A percentile compares a stretch with the other conserved stretches of the same genome.
These are phyloP conservation scores for Candida rishiriensis DNA, from an alignment of 805 yeast species.

Conservation along the genomic window DNA sequence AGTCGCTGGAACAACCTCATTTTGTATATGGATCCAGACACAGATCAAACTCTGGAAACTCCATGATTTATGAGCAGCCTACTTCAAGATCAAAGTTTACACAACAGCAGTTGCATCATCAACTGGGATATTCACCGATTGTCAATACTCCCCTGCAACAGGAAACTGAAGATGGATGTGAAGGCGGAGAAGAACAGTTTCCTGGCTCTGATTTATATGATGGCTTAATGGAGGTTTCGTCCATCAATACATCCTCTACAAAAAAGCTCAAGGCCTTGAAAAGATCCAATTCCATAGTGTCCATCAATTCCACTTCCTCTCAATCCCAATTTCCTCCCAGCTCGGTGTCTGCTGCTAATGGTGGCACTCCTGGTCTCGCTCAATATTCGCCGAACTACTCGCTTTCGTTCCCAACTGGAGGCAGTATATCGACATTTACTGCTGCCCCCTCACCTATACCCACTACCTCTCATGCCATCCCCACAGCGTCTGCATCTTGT, in stretches of 20 bases:
- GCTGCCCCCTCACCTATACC: background rate
- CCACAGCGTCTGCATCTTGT: background rate
- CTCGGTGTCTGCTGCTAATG: conserved; percentile 1
- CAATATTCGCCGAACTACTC: background rate
- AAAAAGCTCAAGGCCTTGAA: conserved; percentile 25
- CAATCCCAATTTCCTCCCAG: conserved; percentile 18
- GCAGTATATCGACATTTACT: no score
- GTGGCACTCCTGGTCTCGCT: conserved; percentile 1
- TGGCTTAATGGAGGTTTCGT: conserved; percentile 19
- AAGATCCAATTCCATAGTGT: conserved; percentile 27
- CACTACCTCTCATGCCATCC: conserved; percentile 8
- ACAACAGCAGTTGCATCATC: conserved; percentile 1
- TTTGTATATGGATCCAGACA: conserved; percentile 5
- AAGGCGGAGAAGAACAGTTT: background rate
- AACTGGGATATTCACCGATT: conserved; percentile 13
- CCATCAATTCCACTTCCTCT: conserved; percentile 21
- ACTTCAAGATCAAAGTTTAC: conserved; percentile 2
- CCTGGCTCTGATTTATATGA: conserved; percentile 8
- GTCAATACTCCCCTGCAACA: conserved; percentile 15
- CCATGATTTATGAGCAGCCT: conserved; percentile 5
- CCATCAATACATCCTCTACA: conserved; percentile 23
- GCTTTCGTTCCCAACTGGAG: background rate
- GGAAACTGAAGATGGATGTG: conserved; percentile 9
- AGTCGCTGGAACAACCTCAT: no score
- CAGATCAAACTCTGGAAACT: conserved; percentile 19